A percentile compares a stretch with the other conserved stretches of the same genome.
Evolutionary conservation across 2,329 filamentous ascomycete genomes (phyloP).

Genomic region (Acephala macrosclerotiorum): DNA sequence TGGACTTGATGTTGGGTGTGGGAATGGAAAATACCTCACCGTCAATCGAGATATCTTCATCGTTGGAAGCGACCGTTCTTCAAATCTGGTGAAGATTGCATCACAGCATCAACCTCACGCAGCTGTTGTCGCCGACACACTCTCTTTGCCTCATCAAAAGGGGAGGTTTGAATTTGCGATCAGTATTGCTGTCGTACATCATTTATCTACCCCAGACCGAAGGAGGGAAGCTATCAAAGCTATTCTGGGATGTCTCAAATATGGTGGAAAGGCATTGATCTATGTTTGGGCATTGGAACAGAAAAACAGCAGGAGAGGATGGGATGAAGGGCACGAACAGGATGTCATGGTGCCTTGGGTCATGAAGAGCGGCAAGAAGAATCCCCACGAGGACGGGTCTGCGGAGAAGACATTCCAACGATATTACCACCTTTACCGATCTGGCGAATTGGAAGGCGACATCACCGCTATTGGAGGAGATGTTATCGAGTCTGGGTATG

Average conservation of each 20-base stretch:
- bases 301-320: conserved; percentile 82
- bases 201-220: conserved; percentile 80
- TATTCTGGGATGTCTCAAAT: conserved; percentile 71
- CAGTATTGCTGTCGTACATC: conserved; percentile 93
- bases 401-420: conserved; percentile 69
- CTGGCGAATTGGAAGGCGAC: conserved; percentile 86
- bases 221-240: conserved; percentile 75
- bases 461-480: conserved; percentile 76
- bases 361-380: conserved; percentile 54
- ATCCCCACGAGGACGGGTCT: conserved; percentile 41
- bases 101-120: conserved; percentile 61
- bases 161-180: conserved; percentile 83
- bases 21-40: conserved; percentile 93
- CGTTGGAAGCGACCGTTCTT: conserved; percentile 83
- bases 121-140: conserved; percentile 80
- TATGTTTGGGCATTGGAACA: conserved; percentile 98
- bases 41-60: conserved; percentile 83
- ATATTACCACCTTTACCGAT: conserved; percentile 92
- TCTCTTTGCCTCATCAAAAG: conserved; percentile 81
- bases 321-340: conserved; percentile 83
- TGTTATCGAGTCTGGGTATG: conserved; percentile 84
- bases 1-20: conserved; percentile 91
- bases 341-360: conserved; percentile 98
- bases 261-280: conserved; percentile 73
- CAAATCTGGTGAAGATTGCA: conserved; percentile 60